phyloP scores from a whole-genome alignment of 1,284 basidiomycete genomes.

The Ustilago curta region DNA sequence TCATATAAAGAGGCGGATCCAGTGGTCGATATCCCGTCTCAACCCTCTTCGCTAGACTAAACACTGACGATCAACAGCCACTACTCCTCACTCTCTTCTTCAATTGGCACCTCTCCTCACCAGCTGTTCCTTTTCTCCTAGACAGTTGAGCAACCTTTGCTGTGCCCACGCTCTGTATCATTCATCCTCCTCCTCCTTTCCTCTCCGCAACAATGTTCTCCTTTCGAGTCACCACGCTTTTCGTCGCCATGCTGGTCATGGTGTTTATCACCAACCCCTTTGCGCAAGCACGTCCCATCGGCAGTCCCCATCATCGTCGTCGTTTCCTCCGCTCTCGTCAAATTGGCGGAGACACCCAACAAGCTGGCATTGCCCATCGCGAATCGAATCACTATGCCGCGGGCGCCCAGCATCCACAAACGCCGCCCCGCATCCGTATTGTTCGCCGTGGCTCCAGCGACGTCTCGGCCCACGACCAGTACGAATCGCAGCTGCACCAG shows the following conservation, averaged over 20 bases:
- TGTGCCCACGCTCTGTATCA: neutral
- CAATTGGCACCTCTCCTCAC: neutral
- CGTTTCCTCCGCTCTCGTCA: neutral
- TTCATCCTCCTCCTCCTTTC: neutral
- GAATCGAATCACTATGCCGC: neutral
- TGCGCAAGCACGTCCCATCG: slow-evolving; percentile 6
- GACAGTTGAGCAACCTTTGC: neutral
- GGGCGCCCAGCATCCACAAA: neutral
- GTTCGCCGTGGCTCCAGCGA: slow-evolving; percentile 3
- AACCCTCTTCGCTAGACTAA: neutral
- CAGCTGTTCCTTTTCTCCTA: neutral
- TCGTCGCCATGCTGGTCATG: slow-evolving; percentile 19
- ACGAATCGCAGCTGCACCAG: slow-evolving; percentile 20
- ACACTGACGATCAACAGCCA: neutral
- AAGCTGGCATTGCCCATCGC: slow-evolving; percentile 1
- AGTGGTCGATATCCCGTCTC: neutral
- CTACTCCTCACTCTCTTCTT: neutral
- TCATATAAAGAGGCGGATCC: neutral
- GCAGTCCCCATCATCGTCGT: neutral
- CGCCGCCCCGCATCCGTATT: neutral
- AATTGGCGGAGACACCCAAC: neutral
- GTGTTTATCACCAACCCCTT: neutral
- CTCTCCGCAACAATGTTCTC: neutral
- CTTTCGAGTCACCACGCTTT: neutral
- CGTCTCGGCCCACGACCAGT: slow-evolving; percentile 18